A percentile compares a stretch with the other conserved stretches of the same genome.
These are phyloP conservation scores for Alternaria gansuensis DNA, from an alignment of 2,329 filamentous ascomycete species.

Conservation along the genomic window DNA sequence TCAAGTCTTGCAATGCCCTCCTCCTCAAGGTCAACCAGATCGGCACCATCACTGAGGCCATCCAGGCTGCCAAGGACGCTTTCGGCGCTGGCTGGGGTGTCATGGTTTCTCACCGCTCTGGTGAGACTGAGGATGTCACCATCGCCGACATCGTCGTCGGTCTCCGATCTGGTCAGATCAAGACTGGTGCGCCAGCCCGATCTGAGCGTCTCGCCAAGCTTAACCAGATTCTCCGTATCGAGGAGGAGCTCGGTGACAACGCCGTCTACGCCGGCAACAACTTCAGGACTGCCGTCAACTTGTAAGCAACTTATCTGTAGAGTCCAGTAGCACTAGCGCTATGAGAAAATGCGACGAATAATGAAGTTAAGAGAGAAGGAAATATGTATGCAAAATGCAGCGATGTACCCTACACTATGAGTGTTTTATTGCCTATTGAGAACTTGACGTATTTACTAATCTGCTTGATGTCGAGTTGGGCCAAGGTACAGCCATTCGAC, in stretches of 20 bases:
- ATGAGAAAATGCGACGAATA: conserved; percentile 15
- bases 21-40: conserved; percentile 99
- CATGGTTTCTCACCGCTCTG: conserved; percentile 99
- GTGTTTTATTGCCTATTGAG: neutral
- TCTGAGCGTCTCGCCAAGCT: conserved; percentile 99
- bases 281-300: conserved; percentile 89
- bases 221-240: conserved; percentile 99
- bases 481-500: neutral
- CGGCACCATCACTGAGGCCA: conserved; percentile 96
- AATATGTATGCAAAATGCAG: conserved; percentile 17
- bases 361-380: conserved; percentile 16
- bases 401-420: conserved; percentile 8
- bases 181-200: conserved; percentile 71
- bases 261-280: conserved; percentile 90
- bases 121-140: conserved; percentile 99
- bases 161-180: conserved; percentile 94
- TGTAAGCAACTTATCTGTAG: conserved; percentile 52
- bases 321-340: conserved; percentile 1
- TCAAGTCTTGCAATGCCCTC: conserved; percentile 98
- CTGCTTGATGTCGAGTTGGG: neutral
- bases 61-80: conserved; percentile 98
- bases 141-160: conserved; percentile 98
- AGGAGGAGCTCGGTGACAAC: conserved; percentile 89
- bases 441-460: neutral
- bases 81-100: conserved; percentile 95